These are phyloP conservation scores for Cyclaneusma minus DNA, from an alignment of 2,329 filamentous ascomycete genomes.

Conservation along the genomic window DNA sequence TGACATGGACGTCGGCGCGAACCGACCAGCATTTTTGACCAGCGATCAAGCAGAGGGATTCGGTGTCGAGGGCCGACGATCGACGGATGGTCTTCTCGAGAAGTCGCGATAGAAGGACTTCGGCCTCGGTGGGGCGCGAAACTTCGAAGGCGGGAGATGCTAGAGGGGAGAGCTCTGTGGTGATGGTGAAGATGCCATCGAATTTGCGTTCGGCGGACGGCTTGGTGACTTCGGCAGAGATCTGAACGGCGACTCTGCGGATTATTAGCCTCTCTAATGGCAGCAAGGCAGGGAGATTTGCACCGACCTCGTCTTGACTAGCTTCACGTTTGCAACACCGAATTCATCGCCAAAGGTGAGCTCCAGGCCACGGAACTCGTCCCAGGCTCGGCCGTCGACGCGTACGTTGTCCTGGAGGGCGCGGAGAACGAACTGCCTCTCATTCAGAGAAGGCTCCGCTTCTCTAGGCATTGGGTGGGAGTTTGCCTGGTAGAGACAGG, in stretches of 20 bases:
- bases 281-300: background rate
- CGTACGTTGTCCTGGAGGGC: constrained; percentile 70
- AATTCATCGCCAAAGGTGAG: constrained; percentile 81
- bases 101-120: constrained; percentile 72
- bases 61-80: constrained; percentile 83
- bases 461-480: constrained; percentile 63
- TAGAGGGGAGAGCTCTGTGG: constrained; percentile 84
- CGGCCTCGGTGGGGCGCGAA: constrained; percentile 67
- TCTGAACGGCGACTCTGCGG: constrained; percentile 61
- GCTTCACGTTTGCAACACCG: constrained; percentile 71
- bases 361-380: constrained; percentile 63
- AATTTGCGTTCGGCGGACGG: constrained; percentile 82
- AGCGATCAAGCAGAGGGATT: constrained; percentile 86
- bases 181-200: constrained; percentile 88
- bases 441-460: constrained; percentile 76
- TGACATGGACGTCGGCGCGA: constrained; percentile 79
- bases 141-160: constrained; percentile 80
- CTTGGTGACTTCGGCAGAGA: constrained; percentile 76
- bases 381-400: constrained; percentile 67
- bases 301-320: constrained; percentile 76
- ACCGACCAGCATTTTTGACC: constrained; percentile 85
- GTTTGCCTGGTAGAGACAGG: constrained; percentile 8
- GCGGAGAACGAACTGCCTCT: constrained; percentile 72
- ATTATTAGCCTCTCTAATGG: background rate
- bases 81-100: constrained; percentile 91